phyloP scores from a whole-genome alignment of 2,329 filamentous ascomycete species.

The Colletotrichum sp. region DNA sequence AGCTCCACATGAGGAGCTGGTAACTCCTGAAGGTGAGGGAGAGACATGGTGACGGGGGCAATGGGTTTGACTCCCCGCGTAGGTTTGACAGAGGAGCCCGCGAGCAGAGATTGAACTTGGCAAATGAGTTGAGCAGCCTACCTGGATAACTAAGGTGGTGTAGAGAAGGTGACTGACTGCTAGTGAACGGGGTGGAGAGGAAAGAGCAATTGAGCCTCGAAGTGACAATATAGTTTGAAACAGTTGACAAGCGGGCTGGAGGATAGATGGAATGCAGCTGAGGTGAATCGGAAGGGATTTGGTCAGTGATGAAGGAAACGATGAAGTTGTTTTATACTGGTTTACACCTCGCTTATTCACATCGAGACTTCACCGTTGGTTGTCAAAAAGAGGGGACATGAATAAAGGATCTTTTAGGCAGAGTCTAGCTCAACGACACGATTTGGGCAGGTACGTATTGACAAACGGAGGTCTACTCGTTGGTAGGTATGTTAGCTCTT shows the following conservation, averaged over 20 bases:
- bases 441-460: background rate
- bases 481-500: background rate
- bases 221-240: background rate
- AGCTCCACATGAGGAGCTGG: constrained; percentile 51
- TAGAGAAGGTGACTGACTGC: background rate
- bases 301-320: background rate
- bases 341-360: background rate
- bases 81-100: background rate
- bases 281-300: background rate
- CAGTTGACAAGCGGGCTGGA: background rate
- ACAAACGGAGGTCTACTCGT: background rate
- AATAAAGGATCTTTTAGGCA: background rate
- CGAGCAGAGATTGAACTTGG: background rate
- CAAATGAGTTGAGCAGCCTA: background rate
- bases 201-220: background rate
- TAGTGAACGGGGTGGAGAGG: background rate
- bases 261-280: background rate
- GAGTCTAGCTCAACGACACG: background rate
- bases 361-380: background rate
- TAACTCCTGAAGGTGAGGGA: constrained; percentile 45
- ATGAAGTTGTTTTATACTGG: constrained; percentile 14
- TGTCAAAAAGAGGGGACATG: background rate
- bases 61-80: background rate
- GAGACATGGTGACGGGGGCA: constrained; percentile 34
- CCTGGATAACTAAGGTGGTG: background rate